phyloP scores from a whole-genome alignment of 345 rosid genomes.

The Eucalyptus lansdowneana region DNA sequence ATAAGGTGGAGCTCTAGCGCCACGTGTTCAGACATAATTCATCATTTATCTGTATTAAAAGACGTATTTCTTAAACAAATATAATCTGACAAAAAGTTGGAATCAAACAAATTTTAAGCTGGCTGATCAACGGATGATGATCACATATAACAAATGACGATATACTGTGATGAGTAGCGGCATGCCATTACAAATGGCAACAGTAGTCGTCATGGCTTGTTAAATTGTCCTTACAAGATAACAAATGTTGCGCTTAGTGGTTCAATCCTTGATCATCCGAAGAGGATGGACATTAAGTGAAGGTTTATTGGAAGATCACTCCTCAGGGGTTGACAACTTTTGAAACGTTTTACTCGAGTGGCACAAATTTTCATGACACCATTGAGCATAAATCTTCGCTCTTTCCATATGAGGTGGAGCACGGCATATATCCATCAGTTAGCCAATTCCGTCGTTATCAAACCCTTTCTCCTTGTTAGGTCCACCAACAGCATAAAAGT shows the following conservation, averaged over 20 bases:
- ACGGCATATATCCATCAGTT: fast-evolving
- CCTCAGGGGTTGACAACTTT: background rate
- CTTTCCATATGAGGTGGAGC: background rate
- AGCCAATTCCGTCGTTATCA: fast-evolving
- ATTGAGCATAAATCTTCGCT: background rate
- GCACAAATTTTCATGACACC: background rate
- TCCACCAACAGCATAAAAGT: fast-evolving
- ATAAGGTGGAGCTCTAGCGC: background rate
- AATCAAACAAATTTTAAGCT: background rate
- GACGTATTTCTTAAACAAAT: background rate
- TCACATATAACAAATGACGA: background rate
- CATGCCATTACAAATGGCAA: fast-evolving
- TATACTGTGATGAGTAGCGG: background rate
- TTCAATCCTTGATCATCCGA: fast-evolving
- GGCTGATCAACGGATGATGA: background rate
- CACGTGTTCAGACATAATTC: background rate
- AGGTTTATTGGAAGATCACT: background rate
- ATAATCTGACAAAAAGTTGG: background rate
- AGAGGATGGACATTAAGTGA: background rate
- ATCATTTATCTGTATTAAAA: background rate
- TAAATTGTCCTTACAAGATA: too few relatives aligned
- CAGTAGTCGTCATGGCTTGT: fast-evolving
- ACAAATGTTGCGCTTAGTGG: too few relatives aligned
- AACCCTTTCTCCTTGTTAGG: background rate
- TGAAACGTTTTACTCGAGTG: fast-evolving